Evolutionary conservation across 2,329 filamentous ascomycete species (phyloP), one percentile per base, ranked within the genome.

Genomic region (Trichophyton schoenleinii): DNA sequence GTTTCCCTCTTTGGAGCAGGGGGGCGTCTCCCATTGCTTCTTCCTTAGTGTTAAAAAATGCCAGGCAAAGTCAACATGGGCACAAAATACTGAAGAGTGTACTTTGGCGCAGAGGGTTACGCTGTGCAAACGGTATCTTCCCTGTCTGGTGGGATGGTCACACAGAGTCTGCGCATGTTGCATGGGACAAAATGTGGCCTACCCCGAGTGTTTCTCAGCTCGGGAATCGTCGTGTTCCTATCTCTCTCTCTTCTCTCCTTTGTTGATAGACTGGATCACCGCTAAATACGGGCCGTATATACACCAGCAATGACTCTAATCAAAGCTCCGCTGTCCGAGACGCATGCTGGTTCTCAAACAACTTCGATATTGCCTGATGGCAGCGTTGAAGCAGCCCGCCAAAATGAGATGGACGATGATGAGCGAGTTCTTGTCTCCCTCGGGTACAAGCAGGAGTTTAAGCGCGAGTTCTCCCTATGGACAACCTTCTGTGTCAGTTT

Each of bases 401-500:
- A 55, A 36, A n/a, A 55, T 68, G 65, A 65, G 7, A 71, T 75
- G 69, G 69, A 72, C 59, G 68, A 69, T 6, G 76, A 78, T 64
- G 76, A 78, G 61, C 66, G 71, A 60, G 73, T 75, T 41, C 72
- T 78, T 57, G 70, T 69, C 46, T 74, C 75, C 4, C 67, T 78
- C 58, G 76, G 76, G 15, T 83, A 82, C 70, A 84, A 82, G 70
- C 79, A 82, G 59, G 82, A 84, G 68, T 84, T 84, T 74, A 84
- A 84, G 73, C 79, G 87, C 68, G 86, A 89, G 67, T 89, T 90
- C 70, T 85, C 81, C 1, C 75, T 88, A 13, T 89, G 86, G 81
- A 87, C 86, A 4, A 87, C 85, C 0, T 89, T 89, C 70, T 87
- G 85, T 66, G 86, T 89, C 46, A 85, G 81, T 60, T 89, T 89